A percentile compares a stretch with the other conserved stretches of the same genome.
Evolutionary conservation across 1,284 basidiomycete species (phyloP).

Genomic region (Cryptococcus sp.): DNA sequence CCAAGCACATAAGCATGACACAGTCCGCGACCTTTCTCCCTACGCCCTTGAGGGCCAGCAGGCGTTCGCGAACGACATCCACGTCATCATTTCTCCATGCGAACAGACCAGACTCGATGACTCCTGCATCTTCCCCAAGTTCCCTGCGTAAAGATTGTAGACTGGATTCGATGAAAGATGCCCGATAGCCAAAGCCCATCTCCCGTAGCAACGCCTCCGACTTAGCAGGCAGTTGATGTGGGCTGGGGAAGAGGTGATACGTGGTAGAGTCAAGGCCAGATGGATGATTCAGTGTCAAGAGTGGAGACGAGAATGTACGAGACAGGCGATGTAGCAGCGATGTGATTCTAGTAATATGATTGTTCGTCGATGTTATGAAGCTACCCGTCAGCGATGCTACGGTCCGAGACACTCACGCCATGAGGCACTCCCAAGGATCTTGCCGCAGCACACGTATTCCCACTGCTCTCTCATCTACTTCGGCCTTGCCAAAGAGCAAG

Average conservation of each 20-base stretch:
- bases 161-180: slow-evolving; percentile 82
- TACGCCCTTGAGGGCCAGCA: slow-evolving; percentile 83
- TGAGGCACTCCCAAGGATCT: slow-evolving; percentile 92
- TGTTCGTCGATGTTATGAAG: slow-evolving; percentile 98
- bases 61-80: slow-evolving; percentile 59
- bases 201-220: slow-evolving; percentile 69
- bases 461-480: slow-evolving; percentile 58
- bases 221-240: slow-evolving; percentile 63
- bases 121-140: slow-evolving; percentile 55
- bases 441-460: slow-evolving; percentile 76
- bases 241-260: slow-evolving; percentile 85
- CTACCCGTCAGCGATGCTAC: slow-evolving; percentile 54
- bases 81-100: slow-evolving; percentile 25
- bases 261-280: slow-evolving; percentile 29
- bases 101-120: slow-evolving; percentile 28
- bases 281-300: slow-evolving; percentile 53
- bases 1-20: slow-evolving; percentile 88
- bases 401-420: slow-evolving; percentile 66
- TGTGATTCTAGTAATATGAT: slow-evolving; percentile 89
- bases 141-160: slow-evolving; percentile 66
- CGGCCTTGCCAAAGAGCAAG: slow-evolving; percentile 66
- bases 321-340: slow-evolving; percentile 76
- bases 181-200: slow-evolving; percentile 94
- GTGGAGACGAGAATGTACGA: slow-evolving; percentile 66
- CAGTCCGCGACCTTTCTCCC: slow-evolving; percentile 97